Conservation (phyloP, 306 rosid species). For the Castanea crenata region DNA sequence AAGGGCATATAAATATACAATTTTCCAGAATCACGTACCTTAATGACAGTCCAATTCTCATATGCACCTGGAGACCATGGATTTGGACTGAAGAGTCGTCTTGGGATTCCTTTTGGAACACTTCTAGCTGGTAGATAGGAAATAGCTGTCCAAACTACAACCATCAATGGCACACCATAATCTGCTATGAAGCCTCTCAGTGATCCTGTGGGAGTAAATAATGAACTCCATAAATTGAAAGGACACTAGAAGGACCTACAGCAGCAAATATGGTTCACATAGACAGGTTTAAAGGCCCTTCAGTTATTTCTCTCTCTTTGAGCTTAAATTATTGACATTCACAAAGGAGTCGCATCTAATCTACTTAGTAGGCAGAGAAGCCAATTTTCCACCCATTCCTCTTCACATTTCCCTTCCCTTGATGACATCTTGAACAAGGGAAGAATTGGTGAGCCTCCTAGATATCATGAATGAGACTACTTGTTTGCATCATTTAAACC, state of each 20-base stretch:
- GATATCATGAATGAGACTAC: too few relatives aligned
- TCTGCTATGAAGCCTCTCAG: constrained; percentile 72
- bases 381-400: neutral
- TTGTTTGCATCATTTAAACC: too few relatives aligned
- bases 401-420: neutral
- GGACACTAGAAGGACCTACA: neutral
- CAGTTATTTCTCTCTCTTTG: constrained; percentile 1
- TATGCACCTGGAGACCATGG: constrained; percentile 82
- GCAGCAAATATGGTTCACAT: neutral
- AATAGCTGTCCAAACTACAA: constrained; percentile 64
- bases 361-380: neutral
- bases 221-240: constrained; percentile 7
- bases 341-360: neutral
- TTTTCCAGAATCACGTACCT: constrained; percentile 37
- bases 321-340: neutral
- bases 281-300: neutral
- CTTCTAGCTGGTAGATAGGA: constrained; percentile 64
- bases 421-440: neutral
- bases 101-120: constrained; percentile 67
- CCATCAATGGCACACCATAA: constrained; percentile 82
- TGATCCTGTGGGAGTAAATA: constrained; percentile 42
- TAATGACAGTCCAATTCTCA: constrained; percentile 73
- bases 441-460: too few relatives aligned
- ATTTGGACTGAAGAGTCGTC: constrained; percentile 84
- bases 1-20: neutral